Evolutionary conservation across 2,329 filamentous ascomycete species (phyloP).

Genomic region (Botryotinia narcissicola): DNA sequence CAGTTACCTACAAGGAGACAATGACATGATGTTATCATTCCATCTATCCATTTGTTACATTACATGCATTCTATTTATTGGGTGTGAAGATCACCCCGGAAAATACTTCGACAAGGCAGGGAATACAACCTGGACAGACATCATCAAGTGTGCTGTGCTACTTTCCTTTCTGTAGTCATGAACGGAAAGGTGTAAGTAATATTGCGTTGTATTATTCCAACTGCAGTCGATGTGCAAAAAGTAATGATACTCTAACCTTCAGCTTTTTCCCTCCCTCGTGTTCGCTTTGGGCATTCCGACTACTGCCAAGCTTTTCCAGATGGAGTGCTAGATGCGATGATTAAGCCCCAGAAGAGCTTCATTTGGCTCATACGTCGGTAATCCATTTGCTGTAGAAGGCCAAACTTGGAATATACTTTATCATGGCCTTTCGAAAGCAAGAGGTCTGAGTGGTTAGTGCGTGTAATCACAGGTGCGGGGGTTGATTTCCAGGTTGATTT

Average conservation of each 20-base stretch:
- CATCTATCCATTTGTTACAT: neutral
- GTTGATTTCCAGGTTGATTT: conserved; percentile 10
- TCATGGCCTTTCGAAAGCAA: neutral
- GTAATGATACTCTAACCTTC: conserved; percentile 5
- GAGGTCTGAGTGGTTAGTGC: conserved; percentile 14
- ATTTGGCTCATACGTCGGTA: neutral
- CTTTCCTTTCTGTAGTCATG: neutral
- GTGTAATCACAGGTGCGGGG: conserved; percentile 6
- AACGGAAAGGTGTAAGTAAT: neutral
- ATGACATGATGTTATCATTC: neutral
- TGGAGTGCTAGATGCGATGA: conserved; percentile 4
- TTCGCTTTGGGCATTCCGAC: neutral
- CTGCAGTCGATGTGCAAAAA: neutral
- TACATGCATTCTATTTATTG: neutral
- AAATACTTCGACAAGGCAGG: conserved; percentile 4
- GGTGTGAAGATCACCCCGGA: conserved; percentile 9
- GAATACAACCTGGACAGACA: neutral
- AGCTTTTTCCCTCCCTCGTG: conserved; percentile 13
- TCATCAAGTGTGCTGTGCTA: neutral
- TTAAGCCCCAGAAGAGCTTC: neutral
- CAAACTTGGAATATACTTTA: conserved; percentile 7
- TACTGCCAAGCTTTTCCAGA: neutral
- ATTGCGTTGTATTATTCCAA: neutral
- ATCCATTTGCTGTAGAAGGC: conserved; percentile 9
- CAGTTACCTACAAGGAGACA: neutral